A percentile compares a stretch with the other conserved stretches of the same genome.
phyloP scores from a whole-genome alignment of 768 basidiomycete species.

The Amanita polypyramis region DNA sequence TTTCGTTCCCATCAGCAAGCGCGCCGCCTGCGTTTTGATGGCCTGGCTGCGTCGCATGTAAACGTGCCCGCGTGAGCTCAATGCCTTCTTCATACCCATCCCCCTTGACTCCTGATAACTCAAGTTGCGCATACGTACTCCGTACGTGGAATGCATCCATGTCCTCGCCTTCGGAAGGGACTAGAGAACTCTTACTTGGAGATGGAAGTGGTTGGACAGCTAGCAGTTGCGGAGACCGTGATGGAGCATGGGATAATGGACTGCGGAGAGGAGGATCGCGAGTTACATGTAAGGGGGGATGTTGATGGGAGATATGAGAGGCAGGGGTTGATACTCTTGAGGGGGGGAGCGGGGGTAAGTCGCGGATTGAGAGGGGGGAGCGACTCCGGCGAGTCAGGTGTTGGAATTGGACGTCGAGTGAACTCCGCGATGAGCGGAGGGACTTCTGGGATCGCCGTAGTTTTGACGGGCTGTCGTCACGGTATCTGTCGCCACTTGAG shows the following conservation, averaged over 20 bases:
- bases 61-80: conserved; percentile 79
- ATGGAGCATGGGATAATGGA: neutral
- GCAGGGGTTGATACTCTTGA: conserved; percentile 4
- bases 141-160: conserved; percentile 76
- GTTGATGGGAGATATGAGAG: neutral
- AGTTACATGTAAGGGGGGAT: conserved; percentile 1
- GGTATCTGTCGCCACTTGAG: conserved; percentile 15
- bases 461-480: conserved; percentile 12
- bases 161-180: conserved; percentile 73
- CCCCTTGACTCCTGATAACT: conserved; percentile 81
- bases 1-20: conserved; percentile 47
- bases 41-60: conserved; percentile 42
- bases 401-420: conserved; percentile 11
- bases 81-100: conserved; percentile 93
- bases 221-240: neutral
- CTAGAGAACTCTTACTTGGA: conserved; percentile 48
- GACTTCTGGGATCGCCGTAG: conserved; percentile 21
- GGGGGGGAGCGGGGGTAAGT: conserved; percentile 26
- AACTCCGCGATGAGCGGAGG: conserved; percentile 22
- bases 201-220: conserved; percentile 7
- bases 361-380: conserved; percentile 16
- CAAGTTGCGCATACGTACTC: conserved; percentile 84
- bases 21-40: conserved; percentile 49
- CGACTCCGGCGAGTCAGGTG: conserved; percentile 7
- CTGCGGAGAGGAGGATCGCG: neutral